Conservation (phyloP, 805 yeast genomes). For the Monosporozyma aerobia region DNA sequence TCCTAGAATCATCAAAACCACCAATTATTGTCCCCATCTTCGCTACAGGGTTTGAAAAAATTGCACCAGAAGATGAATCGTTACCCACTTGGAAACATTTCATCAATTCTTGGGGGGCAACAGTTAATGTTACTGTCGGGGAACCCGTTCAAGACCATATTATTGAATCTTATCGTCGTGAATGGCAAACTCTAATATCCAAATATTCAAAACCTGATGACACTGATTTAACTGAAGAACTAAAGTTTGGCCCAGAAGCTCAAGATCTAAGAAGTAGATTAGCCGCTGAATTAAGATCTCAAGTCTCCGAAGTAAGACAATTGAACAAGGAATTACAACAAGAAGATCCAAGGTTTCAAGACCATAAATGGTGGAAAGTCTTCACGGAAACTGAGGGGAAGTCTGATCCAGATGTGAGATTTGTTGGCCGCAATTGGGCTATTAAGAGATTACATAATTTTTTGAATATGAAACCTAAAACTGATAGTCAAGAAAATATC, state of each 20-base stretch:
- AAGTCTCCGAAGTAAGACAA: slow-evolving; percentile 43
- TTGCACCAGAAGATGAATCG: slow-evolving; percentile 66
- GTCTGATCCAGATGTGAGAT: slow-evolving; percentile 58
- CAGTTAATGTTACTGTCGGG: slow-evolving; percentile 64
- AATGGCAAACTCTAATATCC: slow-evolving; percentile 59
- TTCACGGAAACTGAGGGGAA: slow-evolving; percentile 58
- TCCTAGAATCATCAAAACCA: slow-evolving; percentile 71
- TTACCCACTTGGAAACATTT: slow-evolving; percentile 45
- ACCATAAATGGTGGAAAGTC: slow-evolving; percentile 66
- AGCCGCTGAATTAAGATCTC: slow-evolving; percentile 57
- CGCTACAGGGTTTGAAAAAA: slow-evolving; percentile 75
- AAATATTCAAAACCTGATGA: slow-evolving; percentile 42
- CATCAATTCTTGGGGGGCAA: slow-evolving; percentile 58
- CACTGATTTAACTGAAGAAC: slow-evolving; percentile 48
- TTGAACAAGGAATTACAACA: slow-evolving; percentile 35
- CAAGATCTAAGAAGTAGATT: slow-evolving; percentile 56
- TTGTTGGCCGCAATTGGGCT: slow-evolving; percentile 80
- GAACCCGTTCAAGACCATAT: slow-evolving; percentile 51
- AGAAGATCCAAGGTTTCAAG: slow-evolving; percentile 62
- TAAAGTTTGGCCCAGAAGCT: slow-evolving; percentile 58
- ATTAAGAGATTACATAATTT: slow-evolving; percentile 54
- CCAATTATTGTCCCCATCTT: slow-evolving; percentile 87
- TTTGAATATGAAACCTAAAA: slow-evolving; percentile 21
- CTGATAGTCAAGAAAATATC: not conserved
- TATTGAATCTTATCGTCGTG: slow-evolving; percentile 51